Base-by-base conservation (phyloP, 164 flowering plant species). In the Sedum album region DNA sequence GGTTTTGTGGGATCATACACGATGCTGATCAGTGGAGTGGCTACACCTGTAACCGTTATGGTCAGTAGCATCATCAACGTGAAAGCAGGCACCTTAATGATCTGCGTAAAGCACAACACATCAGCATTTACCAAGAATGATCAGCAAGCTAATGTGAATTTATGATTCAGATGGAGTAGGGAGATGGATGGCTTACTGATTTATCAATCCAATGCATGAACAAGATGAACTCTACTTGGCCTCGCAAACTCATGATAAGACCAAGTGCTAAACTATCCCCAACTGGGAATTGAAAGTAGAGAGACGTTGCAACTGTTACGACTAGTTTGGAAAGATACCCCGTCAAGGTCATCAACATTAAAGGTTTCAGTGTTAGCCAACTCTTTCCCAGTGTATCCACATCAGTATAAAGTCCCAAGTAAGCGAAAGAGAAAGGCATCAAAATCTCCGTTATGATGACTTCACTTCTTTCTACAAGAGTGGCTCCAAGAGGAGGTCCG, bases 401-500 rank as follows among this genome's bases (percentile, higher is more conserved):
- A 71, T 88, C 79, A 0, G 81, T 75, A 38, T 69, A 42, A 39
- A 81, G 31, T 1, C 97, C 97, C 5, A 79, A 67, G 0, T 26
- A 46, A 1, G 76, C 81, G 66, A 71, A 91, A 2, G 81, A 65
- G 61, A 82, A 71, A 10, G 97, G 94, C 85, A 87, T 72, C 0
- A 91, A 30, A 60, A 91, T 0, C 25, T 83, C 79, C 60, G 44
- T 69, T 13, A 79, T 31, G 30, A 88, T 15, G 1, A 82, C 75
- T 70, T 88, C 93, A 10, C 73, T 71, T 76, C 77, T 82, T 57
- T 83, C 81, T 41, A 83, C 85, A 4, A 91, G 67, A 2, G 84
- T 79, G 6, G 89, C 44, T 2, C 94, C 91, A 6, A 91, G 68
- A 0, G 95, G 91, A 0, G 96, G 96, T 5, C 97, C 94, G 46